Conservation (phyloP, 345 rosid species). For the Melastoma malabathricum region DNA sequence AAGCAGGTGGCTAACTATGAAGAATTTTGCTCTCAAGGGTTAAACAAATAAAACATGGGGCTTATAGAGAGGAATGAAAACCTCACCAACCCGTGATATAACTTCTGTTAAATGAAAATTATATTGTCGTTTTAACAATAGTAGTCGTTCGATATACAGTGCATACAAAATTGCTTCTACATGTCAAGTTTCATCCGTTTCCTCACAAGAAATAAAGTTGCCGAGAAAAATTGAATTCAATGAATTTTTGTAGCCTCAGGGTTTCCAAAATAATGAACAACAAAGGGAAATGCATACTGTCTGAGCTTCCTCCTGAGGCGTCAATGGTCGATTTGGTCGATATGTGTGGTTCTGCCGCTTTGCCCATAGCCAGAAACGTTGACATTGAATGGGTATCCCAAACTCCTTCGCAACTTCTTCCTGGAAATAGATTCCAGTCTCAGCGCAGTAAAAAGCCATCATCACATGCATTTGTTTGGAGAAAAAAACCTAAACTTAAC, state of each 20-base stretch:
- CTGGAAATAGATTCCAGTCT: constrained; percentile 16
- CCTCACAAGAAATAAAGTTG: too few relatives aligned
- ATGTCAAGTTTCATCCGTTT: too few relatives aligned
- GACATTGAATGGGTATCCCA: constrained; percentile 54
- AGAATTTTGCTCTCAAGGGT: too few relatives aligned
- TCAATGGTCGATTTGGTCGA: constrained; percentile 61
- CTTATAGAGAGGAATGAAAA: too few relatives aligned
- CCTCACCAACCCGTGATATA: too few relatives aligned
- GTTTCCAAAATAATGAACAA: neutral
- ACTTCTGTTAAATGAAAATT: too few relatives aligned
- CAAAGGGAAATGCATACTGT: constrained; percentile 25
- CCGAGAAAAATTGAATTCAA: too few relatives aligned
- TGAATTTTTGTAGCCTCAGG: too few relatives aligned
- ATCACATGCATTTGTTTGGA: neutral
- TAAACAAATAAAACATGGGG: too few relatives aligned
- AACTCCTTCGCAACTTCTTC: constrained; percentile 70
- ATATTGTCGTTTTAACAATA: too few relatives aligned
- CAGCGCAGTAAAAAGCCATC: neutral
- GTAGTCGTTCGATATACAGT: too few relatives aligned
- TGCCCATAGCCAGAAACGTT: constrained; percentile 74
- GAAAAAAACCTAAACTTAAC: neutral
- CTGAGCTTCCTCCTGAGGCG: constrained; percentile 47
- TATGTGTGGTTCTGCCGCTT: constrained; percentile 74
- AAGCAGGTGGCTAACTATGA: neutral
- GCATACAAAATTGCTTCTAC: too few relatives aligned